Percentiles rank a stretch among this genome's conserved stretches.
These are phyloP conservation scores for Epichloe festucae DNA, from an alignment of 2,329 filamentous ascomycete species.

Conservation along the genomic window DNA sequence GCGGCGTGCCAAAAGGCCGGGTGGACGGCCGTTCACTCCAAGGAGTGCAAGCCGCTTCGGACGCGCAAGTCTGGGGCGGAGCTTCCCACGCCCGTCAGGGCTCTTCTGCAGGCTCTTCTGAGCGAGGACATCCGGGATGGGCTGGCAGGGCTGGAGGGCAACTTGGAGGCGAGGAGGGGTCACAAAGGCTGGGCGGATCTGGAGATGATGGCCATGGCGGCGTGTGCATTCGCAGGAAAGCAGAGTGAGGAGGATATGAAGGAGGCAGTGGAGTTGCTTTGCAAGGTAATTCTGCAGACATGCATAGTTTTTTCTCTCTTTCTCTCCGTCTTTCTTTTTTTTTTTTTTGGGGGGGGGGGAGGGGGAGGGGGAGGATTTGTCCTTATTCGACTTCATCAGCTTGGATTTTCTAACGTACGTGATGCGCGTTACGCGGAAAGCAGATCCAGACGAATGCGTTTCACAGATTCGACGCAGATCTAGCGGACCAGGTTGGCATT, in stretches of 20 bases:
- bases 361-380: rapidly evolving
- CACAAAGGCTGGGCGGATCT: constrained; percentile 31
- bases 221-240: constrained; percentile 28
- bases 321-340: not conserved
- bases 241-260: constrained; percentile 23
- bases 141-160: constrained; percentile 31
- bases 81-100: constrained; percentile 43
- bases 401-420: too few species aligned
- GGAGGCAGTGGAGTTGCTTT: constrained; percentile 34
- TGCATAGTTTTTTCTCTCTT: not conserved
- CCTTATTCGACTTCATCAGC: too few species aligned
- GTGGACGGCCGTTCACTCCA: constrained; percentile 39
- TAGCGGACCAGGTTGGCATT: constrained; percentile 34
- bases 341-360: not conserved
- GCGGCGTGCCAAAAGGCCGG: constrained; percentile 38
- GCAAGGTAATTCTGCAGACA: constrained; percentile 29
- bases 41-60: constrained; percentile 38
- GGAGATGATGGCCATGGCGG: constrained; percentile 31
- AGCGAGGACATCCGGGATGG: constrained; percentile 20
- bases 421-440: too few species aligned
- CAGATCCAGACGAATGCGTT: constrained; percentile 52
- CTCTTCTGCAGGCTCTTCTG: constrained; percentile 38
- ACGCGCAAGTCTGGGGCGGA: constrained; percentile 13
- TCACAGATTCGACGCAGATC: constrained; percentile 39
- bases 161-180: constrained; percentile 26